Evolutionary conservation across 306 rosid genomes (phyloP).

Genomic region (Spatholobus suberectus): DNA sequence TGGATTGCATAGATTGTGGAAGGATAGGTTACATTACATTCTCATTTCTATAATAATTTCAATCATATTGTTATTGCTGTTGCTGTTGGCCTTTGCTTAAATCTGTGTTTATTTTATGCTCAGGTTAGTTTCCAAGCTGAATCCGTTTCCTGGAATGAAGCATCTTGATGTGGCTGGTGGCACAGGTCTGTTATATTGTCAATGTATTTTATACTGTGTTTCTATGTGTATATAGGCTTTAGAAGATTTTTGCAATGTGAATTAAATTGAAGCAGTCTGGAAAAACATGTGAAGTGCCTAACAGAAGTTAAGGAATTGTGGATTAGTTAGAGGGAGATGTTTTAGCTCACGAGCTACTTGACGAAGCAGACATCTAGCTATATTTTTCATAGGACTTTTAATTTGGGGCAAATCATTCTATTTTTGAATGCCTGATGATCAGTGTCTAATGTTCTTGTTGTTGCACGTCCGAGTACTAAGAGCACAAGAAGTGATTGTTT

Average conservation of each 20-base stretch:
- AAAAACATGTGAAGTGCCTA: neutral
- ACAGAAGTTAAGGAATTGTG: conserved; percentile 28
- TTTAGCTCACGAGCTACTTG: neutral
- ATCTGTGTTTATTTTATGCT: conserved; percentile 26
- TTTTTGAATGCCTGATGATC: neutral
- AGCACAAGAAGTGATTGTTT: neutral
- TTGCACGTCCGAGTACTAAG: neutral
- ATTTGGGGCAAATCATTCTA: neutral
- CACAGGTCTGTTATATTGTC: conserved; percentile 66
- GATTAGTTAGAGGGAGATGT: neutral
- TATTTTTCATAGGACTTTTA: neutral
- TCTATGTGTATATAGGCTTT: neutral
- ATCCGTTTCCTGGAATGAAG: conserved; percentile 96
- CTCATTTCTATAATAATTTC: neutral
- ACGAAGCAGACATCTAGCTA: neutral
- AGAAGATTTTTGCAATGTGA: conserved; percentile 18
- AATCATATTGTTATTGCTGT: conserved; percentile 9
- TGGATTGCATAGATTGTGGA: conserved; percentile 97
- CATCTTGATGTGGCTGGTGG: conserved; percentile 99
- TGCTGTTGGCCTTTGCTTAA: conserved; percentile 20
- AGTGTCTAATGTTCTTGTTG: neutral
- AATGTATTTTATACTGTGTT: conserved; percentile 21
- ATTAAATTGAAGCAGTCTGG: neutral
- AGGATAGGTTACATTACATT: conserved; percentile 70
- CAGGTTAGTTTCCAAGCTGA: conserved; percentile 86